Evolutionary conservation across 2,329 filamentous ascomycete genomes (phyloP).

Genomic region (Kalmusia sp.): DNA sequence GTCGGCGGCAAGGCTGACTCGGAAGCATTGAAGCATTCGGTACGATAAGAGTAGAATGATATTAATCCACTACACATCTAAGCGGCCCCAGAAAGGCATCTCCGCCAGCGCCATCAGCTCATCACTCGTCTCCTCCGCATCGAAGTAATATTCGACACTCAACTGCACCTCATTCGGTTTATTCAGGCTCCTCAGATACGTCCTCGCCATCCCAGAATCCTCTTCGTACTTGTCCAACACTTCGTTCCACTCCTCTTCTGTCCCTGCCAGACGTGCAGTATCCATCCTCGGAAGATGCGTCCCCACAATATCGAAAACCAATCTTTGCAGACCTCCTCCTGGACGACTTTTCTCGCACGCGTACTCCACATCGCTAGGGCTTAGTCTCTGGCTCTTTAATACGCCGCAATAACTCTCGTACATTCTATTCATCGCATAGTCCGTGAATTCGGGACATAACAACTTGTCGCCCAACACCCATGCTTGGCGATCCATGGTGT

Average conservation of each 20-base stretch:
- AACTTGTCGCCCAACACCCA: constrained; percentile 23
- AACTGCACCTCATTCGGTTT: too few species aligned
- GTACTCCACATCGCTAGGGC: constrained; percentile 12
- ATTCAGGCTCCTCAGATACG: too few species aligned
- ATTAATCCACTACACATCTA: too few species aligned
- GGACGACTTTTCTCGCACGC: constrained; percentile 10
- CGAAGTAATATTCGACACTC: too few species aligned
- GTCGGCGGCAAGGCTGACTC: too few species aligned
- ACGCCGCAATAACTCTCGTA: constrained; percentile 6
- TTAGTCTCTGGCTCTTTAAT: constrained; percentile 36
- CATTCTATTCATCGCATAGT: constrained; percentile 19
- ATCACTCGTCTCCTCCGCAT: too few species aligned
- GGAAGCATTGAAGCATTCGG: too few species aligned
- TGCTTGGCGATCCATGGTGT: constrained; percentile 11
- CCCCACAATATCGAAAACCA: constrained; percentile 12
- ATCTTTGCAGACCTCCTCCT: constrained; percentile 13
- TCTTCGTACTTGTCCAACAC: too few species aligned
- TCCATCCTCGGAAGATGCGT: not conserved
- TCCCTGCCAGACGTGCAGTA: constrained; percentile 10
- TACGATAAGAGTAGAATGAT: too few species aligned
- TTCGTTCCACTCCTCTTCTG: constrained; percentile 17
- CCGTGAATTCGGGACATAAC: constrained; percentile 17
- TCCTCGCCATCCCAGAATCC: too few species aligned
- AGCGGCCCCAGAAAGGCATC: too few species aligned
- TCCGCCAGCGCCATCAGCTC: too few species aligned